Evolutionary conservation across 164 flowering plant genomes (phyloP), one percentile per base, ranked within the genome.

Genomic region (Chimonanthus praecox): DNA sequence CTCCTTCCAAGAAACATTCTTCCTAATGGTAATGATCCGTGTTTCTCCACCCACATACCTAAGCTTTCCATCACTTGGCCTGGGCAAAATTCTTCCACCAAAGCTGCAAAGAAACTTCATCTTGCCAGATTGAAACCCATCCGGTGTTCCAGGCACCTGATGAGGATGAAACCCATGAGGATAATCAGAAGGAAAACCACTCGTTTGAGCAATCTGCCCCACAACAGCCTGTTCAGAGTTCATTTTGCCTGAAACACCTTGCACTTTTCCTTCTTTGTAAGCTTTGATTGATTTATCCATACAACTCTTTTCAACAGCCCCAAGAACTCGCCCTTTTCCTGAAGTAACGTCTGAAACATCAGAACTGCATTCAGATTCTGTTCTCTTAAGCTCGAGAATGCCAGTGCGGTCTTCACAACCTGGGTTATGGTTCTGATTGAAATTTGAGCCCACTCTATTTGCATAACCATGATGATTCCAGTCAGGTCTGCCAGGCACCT

Each of bases 41-140:
- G 98, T 93, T 69, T 90, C 97, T 54, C 98, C 98, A 58, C 97
- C 98, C 15, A 89, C 97, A 78, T 93, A 93, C 77, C 97, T 84
- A 72, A 93, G 94, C 75, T 90, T 91, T 51, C 90, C 91, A 71
- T 93, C 97, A 71, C 73, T 80, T 54, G 98, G 94, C 76, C 98
- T 79, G 9, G 93, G 98, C 64, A 93, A 79, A 47, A 91, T 90
- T 78, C 78, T 87, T 50, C 98, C 98, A 8, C 94, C 98, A 84
- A 85, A 93, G 80, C 98, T 93, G 83, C 98, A 92, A 6, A 92
- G 88, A 73, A 91, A 84, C 78, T 91, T 92, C 79, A 91, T 78
- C 76, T 90, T 92, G 7, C 78, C 78, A 61, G 80, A 72, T 71
- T 79, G 78, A 76, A 84, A 73, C 75, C 67, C 74, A 64, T 87